Conservation (phyloP, 2,329 filamentous ascomycete genomes). For the Stachybotrys chartarum region DNA sequence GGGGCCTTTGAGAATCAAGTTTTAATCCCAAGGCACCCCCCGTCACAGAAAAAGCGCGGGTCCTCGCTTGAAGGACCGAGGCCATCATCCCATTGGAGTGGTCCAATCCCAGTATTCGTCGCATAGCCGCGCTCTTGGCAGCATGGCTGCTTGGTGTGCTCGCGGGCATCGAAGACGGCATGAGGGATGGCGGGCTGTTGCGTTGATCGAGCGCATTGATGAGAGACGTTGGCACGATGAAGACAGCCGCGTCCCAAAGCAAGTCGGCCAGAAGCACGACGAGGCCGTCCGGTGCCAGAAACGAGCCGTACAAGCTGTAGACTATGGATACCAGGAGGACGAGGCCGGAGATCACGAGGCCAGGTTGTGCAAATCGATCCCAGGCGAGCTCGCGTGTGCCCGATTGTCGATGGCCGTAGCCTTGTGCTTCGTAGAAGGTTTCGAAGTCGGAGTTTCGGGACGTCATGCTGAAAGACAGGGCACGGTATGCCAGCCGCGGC, state of each 20-base stretch:
- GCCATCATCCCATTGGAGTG: conserved; percentile 44
- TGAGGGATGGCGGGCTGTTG: conserved; percentile 40
- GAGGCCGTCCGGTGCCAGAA: conserved; percentile 19
- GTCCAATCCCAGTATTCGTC: conserved; percentile 55
- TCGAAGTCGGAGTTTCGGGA: conserved; percentile 22
- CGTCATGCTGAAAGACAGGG: conserved; percentile 23
- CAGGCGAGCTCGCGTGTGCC: conserved; percentile 16
- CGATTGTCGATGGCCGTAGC: conserved; percentile 23
- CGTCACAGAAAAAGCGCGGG: conserved; percentile 48
- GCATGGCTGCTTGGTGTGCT: conserved; percentile 36
- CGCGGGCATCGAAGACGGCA: conserved; percentile 21
- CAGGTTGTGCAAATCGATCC: conserved; percentile 26
- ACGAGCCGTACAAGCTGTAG: conserved; percentile 26
- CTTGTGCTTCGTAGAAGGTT: conserved; percentile 27
- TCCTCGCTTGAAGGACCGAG: conserved; percentile 50
- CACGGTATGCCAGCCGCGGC: conserved; percentile 12
- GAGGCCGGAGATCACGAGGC: conserved; percentile 24
- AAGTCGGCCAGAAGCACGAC: conserved; percentile 28
- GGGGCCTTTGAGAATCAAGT: conserved; percentile 37
- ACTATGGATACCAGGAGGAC: conserved; percentile 23
- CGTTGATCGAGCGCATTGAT: conserved; percentile 51
- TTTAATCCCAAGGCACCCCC: conserved; percentile 32
- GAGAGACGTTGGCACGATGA: conserved; percentile 46
- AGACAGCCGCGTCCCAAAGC: conserved; percentile 55
- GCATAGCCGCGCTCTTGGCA: conserved; percentile 59